Evolutionary conservation across 106 monocot genomes (phyloP).

Genomic region (Posidonia australis): DNA sequence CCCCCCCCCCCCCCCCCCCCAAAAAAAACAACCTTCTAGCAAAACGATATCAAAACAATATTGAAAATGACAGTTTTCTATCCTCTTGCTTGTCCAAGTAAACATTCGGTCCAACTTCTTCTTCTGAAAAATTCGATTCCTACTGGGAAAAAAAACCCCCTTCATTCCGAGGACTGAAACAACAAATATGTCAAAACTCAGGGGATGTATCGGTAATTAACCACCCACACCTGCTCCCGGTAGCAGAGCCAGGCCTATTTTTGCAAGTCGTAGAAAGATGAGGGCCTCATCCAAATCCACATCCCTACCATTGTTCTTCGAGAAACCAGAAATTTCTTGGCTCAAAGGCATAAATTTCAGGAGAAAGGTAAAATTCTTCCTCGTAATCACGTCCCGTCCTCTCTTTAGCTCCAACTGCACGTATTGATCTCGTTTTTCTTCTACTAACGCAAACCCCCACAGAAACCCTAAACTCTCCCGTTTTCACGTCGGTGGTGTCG

Average conservation of each 20-base stretch:
- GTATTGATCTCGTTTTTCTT: not conserved
- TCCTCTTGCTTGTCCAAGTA: too few species aligned
- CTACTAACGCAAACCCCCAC: not conserved
- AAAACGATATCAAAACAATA: too few species aligned
- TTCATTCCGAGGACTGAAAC: too few species aligned
- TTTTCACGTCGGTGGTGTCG: not conserved
- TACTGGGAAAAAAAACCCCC: too few species aligned
- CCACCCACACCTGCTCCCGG: too few species aligned
- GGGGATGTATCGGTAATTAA: too few species aligned
- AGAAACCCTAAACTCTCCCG: not conserved
- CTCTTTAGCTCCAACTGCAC: not conserved
- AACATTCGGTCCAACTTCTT: too few species aligned
- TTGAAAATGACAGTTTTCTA: too few species aligned
- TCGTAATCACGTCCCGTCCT: not conserved
- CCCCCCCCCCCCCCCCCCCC: too few species aligned
- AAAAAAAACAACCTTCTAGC: too few species aligned
- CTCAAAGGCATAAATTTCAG: constrained; percentile 3
- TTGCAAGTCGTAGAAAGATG: constrained; percentile 1
- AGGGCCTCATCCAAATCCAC: not conserved
- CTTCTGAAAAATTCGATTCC: too few species aligned
- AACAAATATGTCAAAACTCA: too few species aligned
- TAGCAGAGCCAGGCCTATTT: not conserved
- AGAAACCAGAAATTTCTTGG: constrained; percentile 1
- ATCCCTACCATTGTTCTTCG: not conserved
- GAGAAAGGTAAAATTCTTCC: constrained; percentile 2